Base-by-base conservation (phyloP, 2,329 filamentous ascomycete genomes). In the Cordyceps fumosorosea region DNA sequence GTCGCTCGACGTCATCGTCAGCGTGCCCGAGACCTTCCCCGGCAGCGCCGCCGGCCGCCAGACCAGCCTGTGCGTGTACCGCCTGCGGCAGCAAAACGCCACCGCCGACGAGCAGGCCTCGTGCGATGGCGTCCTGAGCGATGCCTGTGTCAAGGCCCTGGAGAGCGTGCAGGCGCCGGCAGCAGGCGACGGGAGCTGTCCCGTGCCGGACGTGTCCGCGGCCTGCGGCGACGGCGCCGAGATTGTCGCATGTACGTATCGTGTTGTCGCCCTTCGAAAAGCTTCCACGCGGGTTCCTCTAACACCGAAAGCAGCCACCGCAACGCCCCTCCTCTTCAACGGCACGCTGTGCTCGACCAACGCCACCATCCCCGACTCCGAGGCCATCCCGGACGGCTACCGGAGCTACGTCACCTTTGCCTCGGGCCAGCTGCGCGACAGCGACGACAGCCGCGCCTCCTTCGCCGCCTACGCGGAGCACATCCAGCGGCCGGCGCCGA, bases 1-100 rank as follows among this genome's bases (percentile, higher is more conserved):
- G 61, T 22, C 61, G 22, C 54, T 62, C 48, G 16, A 37, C 37
- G 48, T 62, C 48, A 18, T 62, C 3, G 40, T 62, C 61, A 62
- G 61, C 61, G 61, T 58, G 18, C 61, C 61, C 24, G 61, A 52
- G 34, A 24, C 24, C 42, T 14, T 62, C 12, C 54, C 55, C 47
- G 16, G 20, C 40, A 62, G 54, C 55, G 40, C 16, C 1, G 54
- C 40, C 3, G 61, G 54, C 48, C 29, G 16, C 14, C 24, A 48
- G 18, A 62, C 61, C 2, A 40, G 29, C 26, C 16, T 62, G 3
- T 62, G 61, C 55, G 48, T 57, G 18, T 62, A 62, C 55, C 61
- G 61, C 40, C 54, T 62, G n/a, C 37, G 22, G 22, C 54, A 57
- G 42, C 54, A 53, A 20, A 45, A 40, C 20, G 61, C 40, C 16